These are phyloP conservation scores for Jaapia argillacea DNA, from an alignment of 768 basidiomycete genomes.

Conservation along the genomic window DNA sequence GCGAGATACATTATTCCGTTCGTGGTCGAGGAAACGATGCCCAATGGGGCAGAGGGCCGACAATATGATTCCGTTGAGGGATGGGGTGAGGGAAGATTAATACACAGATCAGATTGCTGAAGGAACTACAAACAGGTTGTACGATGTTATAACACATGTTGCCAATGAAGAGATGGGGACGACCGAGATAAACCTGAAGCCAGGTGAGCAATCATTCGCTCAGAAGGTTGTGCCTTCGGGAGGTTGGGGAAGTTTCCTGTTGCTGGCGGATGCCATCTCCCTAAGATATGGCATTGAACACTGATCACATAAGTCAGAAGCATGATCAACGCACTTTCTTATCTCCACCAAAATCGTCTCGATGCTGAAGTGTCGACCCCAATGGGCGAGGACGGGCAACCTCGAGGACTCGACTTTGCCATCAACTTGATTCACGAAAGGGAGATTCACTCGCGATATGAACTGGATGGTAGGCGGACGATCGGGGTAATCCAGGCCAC, in stretches of 20 bases:
- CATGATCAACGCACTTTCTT: constrained; percentile 49
- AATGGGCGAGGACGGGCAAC: constrained; percentile 62
- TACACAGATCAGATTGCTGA: no score
- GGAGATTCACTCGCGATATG: constrained; percentile 83
- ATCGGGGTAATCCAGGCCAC: constrained; percentile 71
- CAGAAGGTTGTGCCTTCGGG: constrained; percentile 75
- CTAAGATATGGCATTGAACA: constrained; percentile 27
- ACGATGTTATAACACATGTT: no score
- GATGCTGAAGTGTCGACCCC: constrained; percentile 71
- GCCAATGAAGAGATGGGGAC: no score
- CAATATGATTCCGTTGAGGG: no score
- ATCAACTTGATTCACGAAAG: constrained; percentile 68
- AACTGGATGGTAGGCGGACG: constrained; percentile 74
- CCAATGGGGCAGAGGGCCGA: no score
- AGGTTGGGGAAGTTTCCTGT: constrained; percentile 92
- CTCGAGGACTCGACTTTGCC: constrained; percentile 74
- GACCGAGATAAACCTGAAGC: not conserved
- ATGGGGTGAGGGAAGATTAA: no score
- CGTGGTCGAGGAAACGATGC: no score
- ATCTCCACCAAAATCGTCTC: constrained; percentile 92
- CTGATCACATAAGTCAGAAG: constrained; percentile 1
- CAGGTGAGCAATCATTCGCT: not conserved
- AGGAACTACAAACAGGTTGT: no score
- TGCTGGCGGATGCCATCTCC: constrained; percentile 90
- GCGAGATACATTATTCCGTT: no score